phyloP scores from a whole-genome alignment of 257 asterid species.

The Rauvolfia tetraphylla region DNA sequence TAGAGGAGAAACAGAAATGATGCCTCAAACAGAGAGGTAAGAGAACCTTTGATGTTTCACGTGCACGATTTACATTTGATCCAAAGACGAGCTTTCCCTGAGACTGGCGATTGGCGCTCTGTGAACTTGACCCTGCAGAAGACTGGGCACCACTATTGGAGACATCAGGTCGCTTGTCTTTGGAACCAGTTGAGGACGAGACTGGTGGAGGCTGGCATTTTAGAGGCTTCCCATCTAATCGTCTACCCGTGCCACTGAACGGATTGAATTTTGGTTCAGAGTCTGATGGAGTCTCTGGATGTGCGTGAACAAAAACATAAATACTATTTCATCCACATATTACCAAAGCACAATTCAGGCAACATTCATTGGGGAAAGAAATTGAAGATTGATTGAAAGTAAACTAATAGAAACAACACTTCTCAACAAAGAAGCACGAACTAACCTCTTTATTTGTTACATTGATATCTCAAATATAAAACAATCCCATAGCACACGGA shows the following conservation, averaged over 20 bases:
- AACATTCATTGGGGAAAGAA: not conserved
- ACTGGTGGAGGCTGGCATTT: conserved; percentile 51
- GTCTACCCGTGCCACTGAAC: conserved; percentile 74
- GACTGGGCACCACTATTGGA: conserved; percentile 38
- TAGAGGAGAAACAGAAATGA: not conserved
- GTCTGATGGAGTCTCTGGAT: conserved; percentile 53
- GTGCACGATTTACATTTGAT: conserved; percentile 52
- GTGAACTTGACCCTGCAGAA: conserved; percentile 59
- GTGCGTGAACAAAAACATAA: conserved; percentile 14
- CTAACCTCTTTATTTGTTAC: not conserved
- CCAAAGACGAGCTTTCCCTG: conserved; percentile 97
- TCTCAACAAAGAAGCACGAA: not conserved
- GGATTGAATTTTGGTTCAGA: conserved; percentile 77
- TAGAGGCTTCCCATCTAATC: conserved; percentile 86
- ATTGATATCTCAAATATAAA: not conserved
- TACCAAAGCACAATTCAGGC: not conserved
- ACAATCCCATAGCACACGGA: not conserved
- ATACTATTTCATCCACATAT: not conserved
- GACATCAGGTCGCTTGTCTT: conserved; percentile 39
- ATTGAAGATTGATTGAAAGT: not conserved
- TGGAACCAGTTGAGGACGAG: conserved; percentile 47
- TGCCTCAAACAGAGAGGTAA: not conserved
- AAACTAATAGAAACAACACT: not conserved
- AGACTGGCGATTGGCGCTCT: conserved; percentile 58
- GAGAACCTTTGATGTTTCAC: conserved; percentile 54